A percentile compares a stretch with the other conserved stretches of the same genome.
These are phyloP conservation scores for Blastobotrys terrestris DNA, from an alignment of 805 yeast species.

Conservation along the genomic window DNA sequence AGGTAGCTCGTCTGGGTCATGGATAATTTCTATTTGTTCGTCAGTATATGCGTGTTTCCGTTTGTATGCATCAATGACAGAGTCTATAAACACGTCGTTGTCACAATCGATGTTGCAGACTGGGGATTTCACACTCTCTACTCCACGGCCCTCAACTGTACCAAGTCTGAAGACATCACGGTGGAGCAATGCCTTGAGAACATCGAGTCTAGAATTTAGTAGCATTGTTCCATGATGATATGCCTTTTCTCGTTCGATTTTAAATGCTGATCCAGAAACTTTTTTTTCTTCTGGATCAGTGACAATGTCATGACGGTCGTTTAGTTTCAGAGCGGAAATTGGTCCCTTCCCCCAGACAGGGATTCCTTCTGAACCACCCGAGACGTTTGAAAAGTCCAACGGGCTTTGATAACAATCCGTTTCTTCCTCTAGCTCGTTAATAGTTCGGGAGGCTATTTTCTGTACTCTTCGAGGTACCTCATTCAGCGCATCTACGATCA, in stretches of 20 bases:
- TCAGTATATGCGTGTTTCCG: slow-evolving; percentile 22
- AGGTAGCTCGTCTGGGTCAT: slow-evolving; percentile 13
- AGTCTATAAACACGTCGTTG: slow-evolving; percentile 40
- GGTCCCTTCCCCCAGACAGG: slow-evolving; percentile 10
- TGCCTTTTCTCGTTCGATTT: slow-evolving; percentile 71
- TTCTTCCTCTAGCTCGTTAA: not conserved
- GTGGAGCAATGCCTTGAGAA: slow-evolving; percentile 53
- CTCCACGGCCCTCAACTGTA: slow-evolving; percentile 43
- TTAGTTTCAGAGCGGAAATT: slow-evolving; percentile 40
- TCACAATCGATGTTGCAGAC: slow-evolving; percentile 58
- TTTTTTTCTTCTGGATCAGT: slow-evolving; percentile 40
- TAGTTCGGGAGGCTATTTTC: not conserved
- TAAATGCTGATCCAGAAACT: slow-evolving; percentile 90
- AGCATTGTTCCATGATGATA: slow-evolving; percentile 98
- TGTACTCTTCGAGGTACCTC: slow-evolving; percentile 13
- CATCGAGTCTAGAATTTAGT: slow-evolving; percentile 55
- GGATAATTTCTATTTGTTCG: slow-evolving; percentile 5
- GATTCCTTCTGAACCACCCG: not conserved
- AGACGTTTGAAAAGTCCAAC: slow-evolving; percentile 3
- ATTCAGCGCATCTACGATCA: slow-evolving; percentile 40
- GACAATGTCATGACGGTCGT: slow-evolving; percentile 75
- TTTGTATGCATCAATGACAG: slow-evolving; percentile 39
- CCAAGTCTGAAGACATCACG: slow-evolving; percentile 39
- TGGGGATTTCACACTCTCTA: slow-evolving; percentile 75
- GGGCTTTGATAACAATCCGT: not conserved